Evolutionary conservation across 768 basidiomycete genomes (phyloP).

Genomic region (Suillus brevipes): DNA sequence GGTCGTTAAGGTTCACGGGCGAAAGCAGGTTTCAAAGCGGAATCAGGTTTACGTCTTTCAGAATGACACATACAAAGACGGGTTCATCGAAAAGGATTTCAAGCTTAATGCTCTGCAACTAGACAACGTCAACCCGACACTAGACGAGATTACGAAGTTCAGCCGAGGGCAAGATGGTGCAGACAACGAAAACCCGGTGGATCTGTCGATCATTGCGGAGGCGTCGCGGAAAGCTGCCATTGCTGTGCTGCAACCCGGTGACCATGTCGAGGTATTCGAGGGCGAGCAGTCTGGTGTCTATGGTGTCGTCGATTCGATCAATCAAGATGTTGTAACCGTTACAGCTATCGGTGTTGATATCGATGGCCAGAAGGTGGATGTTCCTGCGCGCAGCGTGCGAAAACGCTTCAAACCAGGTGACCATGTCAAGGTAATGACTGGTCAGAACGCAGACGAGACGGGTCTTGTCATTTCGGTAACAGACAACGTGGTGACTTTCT

Average conservation of each 20-base stretch:
- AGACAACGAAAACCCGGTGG: slow-evolving; percentile 68
- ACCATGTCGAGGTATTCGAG: slow-evolving; percentile 96
- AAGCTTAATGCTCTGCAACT: slow-evolving; percentile 72
- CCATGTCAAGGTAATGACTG: slow-evolving; percentile 97
- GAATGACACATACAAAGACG: slow-evolving; percentile 91
- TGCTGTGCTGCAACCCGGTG: slow-evolving; percentile 93
- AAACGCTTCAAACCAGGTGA: slow-evolving; percentile 97
- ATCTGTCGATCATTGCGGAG: slow-evolving; percentile 89
- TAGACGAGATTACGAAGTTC: slow-evolving; percentile 96
- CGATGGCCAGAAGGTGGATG: slow-evolving; percentile 82
- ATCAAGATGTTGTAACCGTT: slow-evolving; percentile 83
- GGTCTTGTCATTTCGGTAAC: slow-evolving; percentile 92
- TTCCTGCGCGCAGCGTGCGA: slow-evolving; percentile 84
- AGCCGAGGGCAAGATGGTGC: slow-evolving; percentile 71
- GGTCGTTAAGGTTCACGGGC: slow-evolving; percentile 81
- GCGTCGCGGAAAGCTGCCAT: slow-evolving; percentile 91
- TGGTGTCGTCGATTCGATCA: slow-evolving; percentile 89
- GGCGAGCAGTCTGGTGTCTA: slow-evolving; percentile 94
- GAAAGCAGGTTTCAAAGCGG: slow-evolving; percentile 72
- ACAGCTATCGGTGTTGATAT: slow-evolving; percentile 79
- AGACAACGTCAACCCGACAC: slow-evolving; percentile 91
- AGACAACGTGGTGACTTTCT: slow-evolving; percentile 90
- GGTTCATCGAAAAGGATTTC: slow-evolving; percentile 96
- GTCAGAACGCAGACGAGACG: slow-evolving; percentile 92
- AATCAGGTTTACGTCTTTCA: slow-evolving; percentile 83